phyloP scores from a whole-genome alignment of 2,329 filamentous ascomycete genomes.

The Pseudogymnoascus sp. region DNA sequence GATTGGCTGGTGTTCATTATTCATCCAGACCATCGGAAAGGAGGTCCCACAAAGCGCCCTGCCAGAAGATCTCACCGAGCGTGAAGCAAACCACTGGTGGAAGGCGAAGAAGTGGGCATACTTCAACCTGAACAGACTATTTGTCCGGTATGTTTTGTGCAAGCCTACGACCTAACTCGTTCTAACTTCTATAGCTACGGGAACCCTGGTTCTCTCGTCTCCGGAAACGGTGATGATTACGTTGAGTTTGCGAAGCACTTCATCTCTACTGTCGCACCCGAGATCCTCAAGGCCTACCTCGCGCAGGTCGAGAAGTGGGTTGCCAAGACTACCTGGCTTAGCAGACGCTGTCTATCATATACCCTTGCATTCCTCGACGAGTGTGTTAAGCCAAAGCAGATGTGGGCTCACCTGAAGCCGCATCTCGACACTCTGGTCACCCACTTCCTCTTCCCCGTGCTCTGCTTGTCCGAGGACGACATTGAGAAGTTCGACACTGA shows the following conservation, averaged over 20 bases:
- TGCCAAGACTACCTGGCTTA: constrained; percentile 86
- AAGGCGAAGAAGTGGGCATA: constrained; percentile 99
- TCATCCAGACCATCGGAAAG: constrained; percentile 84
- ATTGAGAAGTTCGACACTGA: constrained; percentile 90
- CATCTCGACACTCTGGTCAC: constrained; percentile 89
- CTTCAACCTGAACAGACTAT: constrained; percentile 91
- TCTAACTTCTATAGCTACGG: constrained; percentile 58
- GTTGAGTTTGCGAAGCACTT: constrained; percentile 82
- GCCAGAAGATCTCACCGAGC: constrained; percentile 68
- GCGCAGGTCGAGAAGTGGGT: constrained; percentile 97
- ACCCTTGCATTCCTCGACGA: constrained; percentile 94
- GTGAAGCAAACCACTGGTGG: constrained; percentile 97
- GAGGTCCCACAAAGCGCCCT: constrained; percentile 70
- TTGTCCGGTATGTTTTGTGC: constrained; percentile 59
- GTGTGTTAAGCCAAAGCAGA: constrained; percentile 92
- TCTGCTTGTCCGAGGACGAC: constrained; percentile 88
- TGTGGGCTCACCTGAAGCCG: constrained; percentile 89
- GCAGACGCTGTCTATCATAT: constrained; percentile 86
- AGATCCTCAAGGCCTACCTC: constrained; percentile 92
- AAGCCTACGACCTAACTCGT: neutral
- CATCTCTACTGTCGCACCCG: constrained; percentile 81
- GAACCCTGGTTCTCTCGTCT: constrained; percentile 67
- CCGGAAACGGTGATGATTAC: constrained; percentile 66
- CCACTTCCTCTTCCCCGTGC: constrained; percentile 89
- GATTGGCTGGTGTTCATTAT: constrained; percentile 92